Base-by-base conservation (phyloP, 306 rosid species). In the Acacia crassicarpa region DNA sequence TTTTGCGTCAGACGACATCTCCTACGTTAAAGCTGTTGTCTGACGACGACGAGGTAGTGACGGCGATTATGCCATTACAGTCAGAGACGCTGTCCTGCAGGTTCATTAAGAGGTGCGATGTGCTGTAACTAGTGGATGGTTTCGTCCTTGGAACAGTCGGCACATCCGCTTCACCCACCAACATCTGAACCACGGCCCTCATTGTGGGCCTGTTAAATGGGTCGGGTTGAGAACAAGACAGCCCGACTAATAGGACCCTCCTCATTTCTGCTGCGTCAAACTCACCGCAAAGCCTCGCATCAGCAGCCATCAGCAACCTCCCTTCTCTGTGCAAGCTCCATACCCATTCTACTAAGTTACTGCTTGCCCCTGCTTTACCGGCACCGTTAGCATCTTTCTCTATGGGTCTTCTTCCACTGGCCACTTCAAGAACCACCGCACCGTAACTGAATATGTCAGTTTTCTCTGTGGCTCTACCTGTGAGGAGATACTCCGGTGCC, bases 321-420 rank as follows among this genome's bases (percentile, higher is more conserved):
- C 91, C 98, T 78, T 96, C 98, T 20, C 88, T 70, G 61, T 96
- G 98, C 81, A 96, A 83, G 72, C 90, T 84, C 99, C 99, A 96
- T 10, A 96, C 98, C 99, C 99, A 93, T 70, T 96, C 99, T 14
- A 96, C 99, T 89, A 96, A 86, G 80, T 96, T 96, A 86, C 89
- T 85, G 66, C 83, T 80, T 40, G 67, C 81, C 19, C 92, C 94
- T 6, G 35, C 86, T 83, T 86, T 90, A n/a, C 90, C 94, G 19
- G n/a, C 89, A 53, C 63, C 68, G 15, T 80, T 61, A 0, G 71
- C 83, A 7, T 91, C 97, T 80, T 87, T 93, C 89, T 96, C 99
- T 20, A 96, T 96, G 0, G 99, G 98, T 33, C 99, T 85, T 77
- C 99, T 89, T 45, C 98, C 99, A 51, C 91, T 89, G 0, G 97